phyloP scores from a whole-genome alignment of 1,284 basidiomycete genomes.

The Crucibulum parvulum region DNA sequence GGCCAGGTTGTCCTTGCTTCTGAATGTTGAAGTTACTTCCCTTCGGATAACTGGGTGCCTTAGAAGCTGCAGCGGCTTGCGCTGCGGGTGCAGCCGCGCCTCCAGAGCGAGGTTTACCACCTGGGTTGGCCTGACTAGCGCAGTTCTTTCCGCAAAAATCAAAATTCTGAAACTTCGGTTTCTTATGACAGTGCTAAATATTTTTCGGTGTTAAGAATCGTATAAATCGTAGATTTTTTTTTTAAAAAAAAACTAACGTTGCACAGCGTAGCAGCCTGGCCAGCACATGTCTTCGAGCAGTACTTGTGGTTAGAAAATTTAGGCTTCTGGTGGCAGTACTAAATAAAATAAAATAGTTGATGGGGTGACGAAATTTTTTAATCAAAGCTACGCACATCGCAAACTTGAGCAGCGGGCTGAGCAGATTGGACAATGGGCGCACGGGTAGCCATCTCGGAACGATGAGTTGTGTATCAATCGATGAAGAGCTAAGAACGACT shows the following conservation, averaged over 20 bases:
- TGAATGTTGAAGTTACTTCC: constrained; percentile 14
- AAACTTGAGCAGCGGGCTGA: constrained; percentile 28
- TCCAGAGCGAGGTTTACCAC: constrained; percentile 17
- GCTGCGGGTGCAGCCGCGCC: constrained; percentile 4
- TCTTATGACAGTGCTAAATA: constrained; percentile 53
- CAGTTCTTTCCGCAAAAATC: constrained; percentile 60
- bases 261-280: constrained; percentile 52
- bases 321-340: constrained; percentile 65
- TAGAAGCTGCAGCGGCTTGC: constrained; percentile 8
- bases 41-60: constrained; percentile 11
- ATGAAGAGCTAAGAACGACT: neutral
- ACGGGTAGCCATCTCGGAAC: constrained; percentile 25
- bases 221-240: neutral
- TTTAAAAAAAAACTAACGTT: constrained; percentile 36
- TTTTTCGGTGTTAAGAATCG: neutral
- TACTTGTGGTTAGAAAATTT: constrained; percentile 58
- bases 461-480: neutral
- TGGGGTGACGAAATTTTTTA: neutral
- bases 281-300: constrained; percentile 68
- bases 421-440: constrained; percentile 18
- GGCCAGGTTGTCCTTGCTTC: constrained; percentile 17
- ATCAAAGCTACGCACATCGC: constrained; percentile 33
- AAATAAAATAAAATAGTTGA: constrained; percentile 3
- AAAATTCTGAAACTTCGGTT: constrained; percentile 54
- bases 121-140: constrained; percentile 41